phyloP scores from a whole-genome alignment of 495 filamentous ascomycete genomes.

The Achaetomiella virescens region DNA sequence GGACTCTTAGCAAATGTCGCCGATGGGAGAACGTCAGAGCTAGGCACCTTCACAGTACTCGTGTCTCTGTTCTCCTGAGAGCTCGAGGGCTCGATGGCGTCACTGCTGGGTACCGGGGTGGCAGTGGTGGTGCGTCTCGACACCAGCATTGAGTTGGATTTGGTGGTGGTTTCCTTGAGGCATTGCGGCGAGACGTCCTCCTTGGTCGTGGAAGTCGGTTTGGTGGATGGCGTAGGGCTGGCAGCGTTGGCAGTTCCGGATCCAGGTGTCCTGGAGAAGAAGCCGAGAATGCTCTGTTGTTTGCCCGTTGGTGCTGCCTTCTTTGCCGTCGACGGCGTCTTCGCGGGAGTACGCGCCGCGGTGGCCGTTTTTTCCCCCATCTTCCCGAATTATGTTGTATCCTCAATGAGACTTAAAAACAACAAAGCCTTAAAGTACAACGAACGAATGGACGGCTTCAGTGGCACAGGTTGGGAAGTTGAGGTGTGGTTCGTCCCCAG shows the following conservation, averaged over 20 bases:
- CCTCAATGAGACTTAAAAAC: no score
- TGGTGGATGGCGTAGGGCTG: conserved; percentile 23
- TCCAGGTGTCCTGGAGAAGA: conserved; percentile 67
- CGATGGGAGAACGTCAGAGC: conserved; percentile 33
- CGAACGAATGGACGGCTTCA: not conserved
- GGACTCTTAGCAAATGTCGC: conserved; percentile 33
- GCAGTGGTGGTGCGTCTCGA: conserved; percentile 40
- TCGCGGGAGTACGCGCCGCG: conserved; percentile 37
- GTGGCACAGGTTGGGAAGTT: not conserved
- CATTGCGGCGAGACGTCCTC: conserved; percentile 29
- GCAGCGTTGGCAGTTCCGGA: conserved; percentile 28
- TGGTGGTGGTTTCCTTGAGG: conserved; percentile 40
- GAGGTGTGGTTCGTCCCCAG: not conserved
- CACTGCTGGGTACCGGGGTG: conserved; percentile 80
- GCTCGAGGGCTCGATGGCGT: conserved; percentile 51
- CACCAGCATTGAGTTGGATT: conserved; percentile 36
- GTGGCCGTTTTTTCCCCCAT: conserved; percentile 28
- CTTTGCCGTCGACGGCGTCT: conserved; percentile 35
- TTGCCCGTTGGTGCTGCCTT: conserved; percentile 47
- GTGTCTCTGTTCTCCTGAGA: conserved; percentile 48
- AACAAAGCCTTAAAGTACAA: no score
- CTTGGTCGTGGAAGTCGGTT: conserved; percentile 18
- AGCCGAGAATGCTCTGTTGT: conserved; percentile 78
- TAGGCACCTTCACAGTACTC: conserved; percentile 40
- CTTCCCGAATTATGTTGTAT: not conserved